Evolutionary conservation across 805 yeast genomes (phyloP), one percentile per base, ranked within the genome.

Genomic region (Suhomyces emberorum): DNA sequence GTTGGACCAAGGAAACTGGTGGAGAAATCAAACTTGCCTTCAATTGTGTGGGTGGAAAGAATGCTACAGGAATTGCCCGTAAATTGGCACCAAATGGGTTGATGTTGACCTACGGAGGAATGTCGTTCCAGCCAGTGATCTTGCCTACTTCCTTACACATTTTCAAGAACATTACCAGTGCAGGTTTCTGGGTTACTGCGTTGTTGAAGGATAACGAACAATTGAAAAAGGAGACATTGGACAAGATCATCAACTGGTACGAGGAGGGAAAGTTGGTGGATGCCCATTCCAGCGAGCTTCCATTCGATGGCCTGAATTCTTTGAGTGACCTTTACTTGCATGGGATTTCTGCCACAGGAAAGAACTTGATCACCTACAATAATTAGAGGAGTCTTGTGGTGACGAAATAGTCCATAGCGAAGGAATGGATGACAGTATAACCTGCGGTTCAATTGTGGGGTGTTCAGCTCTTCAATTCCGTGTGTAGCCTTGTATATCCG

Each of bases 61-160:
- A 88, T 24, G 77, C 88, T 15, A 72, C 95, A 0, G 82, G 82
- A 28, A 71, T 93, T 48, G 91, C 95, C 7, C 74, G 96, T 48
- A 91, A 88, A 57, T 71, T 93, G 38, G 79, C 78, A 25, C 63
- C 69, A 11, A 78, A 85, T 49, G 95, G 93, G 1, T 74, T 80
- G 32, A 66, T 93, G 70, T 77, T 88, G 48, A 88, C 98, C 1
- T 93, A 93, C 55, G 99, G 99, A 22, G 98, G 95, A 25, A 93
- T 93, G 98, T 87, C 97, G 3, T 80, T 82, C 70, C 89, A 87
- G 63, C 98, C 98, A 2, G 95, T 93, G 8, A 75, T 77, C n/a
- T 62, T 93, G 38, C 96, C 98, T 26, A 88, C 96, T 1, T 78
- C 95, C 0, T 65, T 86, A 41, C 86, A 86, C 55, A 89, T 93